Percentiles rank a stretch among this genome's conserved stretches.
Evolutionary conservation across 2,329 filamentous ascomycete genomes (phyloP).

Genomic region (Colletotrichum siamense): DNA sequence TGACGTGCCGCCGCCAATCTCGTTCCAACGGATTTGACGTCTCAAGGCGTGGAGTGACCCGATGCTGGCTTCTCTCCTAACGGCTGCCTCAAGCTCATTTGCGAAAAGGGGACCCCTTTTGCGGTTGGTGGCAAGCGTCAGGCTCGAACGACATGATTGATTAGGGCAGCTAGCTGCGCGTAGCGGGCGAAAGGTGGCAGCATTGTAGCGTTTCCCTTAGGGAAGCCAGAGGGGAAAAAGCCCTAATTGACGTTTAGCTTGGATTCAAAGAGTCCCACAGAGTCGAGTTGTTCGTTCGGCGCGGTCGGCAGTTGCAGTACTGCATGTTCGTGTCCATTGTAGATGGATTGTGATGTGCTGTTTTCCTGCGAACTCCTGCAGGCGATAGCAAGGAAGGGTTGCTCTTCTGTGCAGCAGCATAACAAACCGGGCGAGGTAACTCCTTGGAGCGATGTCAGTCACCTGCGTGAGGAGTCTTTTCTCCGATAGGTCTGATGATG

Average conservation of each 20-base stretch:
- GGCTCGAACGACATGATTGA: background rate
- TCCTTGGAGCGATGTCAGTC: background rate
- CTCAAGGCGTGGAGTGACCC: background rate
- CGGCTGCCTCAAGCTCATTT: background rate
- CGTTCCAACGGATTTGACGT: slow-evolving; percentile 2
- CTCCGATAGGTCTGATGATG: slow-evolving; percentile 10
- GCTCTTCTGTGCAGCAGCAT: background rate
- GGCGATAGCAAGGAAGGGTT: background rate
- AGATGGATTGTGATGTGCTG: background rate
- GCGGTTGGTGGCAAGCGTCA: background rate
- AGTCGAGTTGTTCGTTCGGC: background rate
- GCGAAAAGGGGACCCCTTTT: background rate
- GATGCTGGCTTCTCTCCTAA: background rate
- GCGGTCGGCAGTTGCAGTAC: slow-evolving; percentile 8
- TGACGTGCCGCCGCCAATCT: background rate
- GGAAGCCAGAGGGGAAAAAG: background rate
- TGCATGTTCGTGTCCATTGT: background rate
- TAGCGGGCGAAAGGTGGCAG: background rate
- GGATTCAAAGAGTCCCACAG: background rate
- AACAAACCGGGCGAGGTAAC: background rate
- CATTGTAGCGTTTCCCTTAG: background rate
- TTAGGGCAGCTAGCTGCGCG: background rate
- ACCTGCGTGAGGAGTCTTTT: background rate
- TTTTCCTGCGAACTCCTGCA: slow-evolving; percentile 18
- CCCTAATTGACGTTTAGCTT: background rate